These are phyloP conservation scores for Emiliania huxleyi DNA, from an alignment of 78 protist species.

Conservation along the genomic window DNA sequence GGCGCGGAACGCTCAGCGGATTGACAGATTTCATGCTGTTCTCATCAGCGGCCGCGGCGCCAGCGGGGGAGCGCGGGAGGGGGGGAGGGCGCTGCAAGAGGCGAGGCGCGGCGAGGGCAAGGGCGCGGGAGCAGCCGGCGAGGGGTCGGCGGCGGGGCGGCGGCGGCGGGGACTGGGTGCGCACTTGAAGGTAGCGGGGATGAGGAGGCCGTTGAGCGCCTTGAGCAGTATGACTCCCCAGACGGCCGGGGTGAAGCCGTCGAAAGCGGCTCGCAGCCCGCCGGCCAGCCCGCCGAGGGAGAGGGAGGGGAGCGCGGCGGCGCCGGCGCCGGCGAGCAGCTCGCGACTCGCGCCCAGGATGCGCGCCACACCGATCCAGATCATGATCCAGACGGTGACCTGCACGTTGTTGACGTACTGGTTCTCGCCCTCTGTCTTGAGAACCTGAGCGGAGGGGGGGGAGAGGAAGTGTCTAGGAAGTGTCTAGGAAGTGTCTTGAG, in stretches of 20 bases:
- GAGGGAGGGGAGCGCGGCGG: background rate
- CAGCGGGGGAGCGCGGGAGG: too few relatives aligned
- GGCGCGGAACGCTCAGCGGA: too few relatives aligned
- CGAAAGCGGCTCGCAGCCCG: background rate
- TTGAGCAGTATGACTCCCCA: background rate
- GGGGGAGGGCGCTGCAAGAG: too few relatives aligned
- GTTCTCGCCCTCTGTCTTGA: background rate
- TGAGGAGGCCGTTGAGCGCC: background rate
- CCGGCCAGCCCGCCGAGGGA: background rate
- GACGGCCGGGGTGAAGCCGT: background rate
- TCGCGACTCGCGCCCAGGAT: too few relatives aligned
- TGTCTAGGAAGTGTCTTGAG: too few relatives aligned
- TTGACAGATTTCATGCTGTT: too few relatives aligned
- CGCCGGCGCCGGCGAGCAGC: background rate
- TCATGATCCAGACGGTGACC: background rate
- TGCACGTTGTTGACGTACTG: conserved; percentile 10
- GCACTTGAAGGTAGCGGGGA: conserved; percentile 31
- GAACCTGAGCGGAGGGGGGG: background rate
- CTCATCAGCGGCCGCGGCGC: too few relatives aligned
- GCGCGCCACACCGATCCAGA: background rate
- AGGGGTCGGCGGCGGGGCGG: too few relatives aligned
- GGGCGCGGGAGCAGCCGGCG: too few relatives aligned
- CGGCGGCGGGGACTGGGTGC: too few relatives aligned
- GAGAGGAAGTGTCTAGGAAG: background rate
- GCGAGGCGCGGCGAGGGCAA: too few relatives aligned